Percentiles rank a stretch among this genome's conserved stretches.
Conservation (phyloP, 176 grass and related monocot species). For the Zea luxurians region DNA sequence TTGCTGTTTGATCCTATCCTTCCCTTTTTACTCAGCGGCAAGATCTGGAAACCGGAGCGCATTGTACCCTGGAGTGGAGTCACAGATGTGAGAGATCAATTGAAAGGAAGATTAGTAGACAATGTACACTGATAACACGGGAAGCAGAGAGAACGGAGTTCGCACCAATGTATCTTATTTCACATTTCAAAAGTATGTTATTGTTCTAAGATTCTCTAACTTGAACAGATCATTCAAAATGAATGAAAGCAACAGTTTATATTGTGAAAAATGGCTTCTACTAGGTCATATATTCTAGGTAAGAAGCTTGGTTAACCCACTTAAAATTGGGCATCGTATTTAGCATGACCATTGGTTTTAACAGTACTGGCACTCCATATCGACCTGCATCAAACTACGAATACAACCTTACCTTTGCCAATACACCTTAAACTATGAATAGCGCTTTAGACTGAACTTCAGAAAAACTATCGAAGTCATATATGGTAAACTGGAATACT, state of each 20-base stretch:
- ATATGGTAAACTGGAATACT: no score
- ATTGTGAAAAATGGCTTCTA: no score
- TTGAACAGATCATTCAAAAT: neutral
- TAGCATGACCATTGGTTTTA: neutral
- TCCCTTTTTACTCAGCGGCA: constrained; percentile 29
- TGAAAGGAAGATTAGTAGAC: neutral
- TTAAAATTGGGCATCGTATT: neutral
- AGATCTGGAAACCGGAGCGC: constrained; percentile 43
- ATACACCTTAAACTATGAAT: no score
- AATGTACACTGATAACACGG: neutral
- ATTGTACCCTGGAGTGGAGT: constrained; percentile 31
- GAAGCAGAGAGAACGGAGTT: neutral
- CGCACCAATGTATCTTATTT: neutral
- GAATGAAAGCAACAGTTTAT: no score
- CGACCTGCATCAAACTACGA: neutral
- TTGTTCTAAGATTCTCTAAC: neutral
- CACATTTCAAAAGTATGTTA: neutral
- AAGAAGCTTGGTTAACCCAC: no score
- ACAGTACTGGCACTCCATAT: neutral
- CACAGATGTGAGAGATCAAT: neutral
- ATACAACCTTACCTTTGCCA: neutral
- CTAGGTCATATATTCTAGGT: no score
- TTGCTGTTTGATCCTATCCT: neutral
- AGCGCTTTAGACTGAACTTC: neutral
- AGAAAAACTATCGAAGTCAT: neutral